These are phyloP conservation scores for Tolypocladium album DNA, from an alignment of 2,329 filamentous ascomycete genomes.

Conservation along the genomic window DNA sequence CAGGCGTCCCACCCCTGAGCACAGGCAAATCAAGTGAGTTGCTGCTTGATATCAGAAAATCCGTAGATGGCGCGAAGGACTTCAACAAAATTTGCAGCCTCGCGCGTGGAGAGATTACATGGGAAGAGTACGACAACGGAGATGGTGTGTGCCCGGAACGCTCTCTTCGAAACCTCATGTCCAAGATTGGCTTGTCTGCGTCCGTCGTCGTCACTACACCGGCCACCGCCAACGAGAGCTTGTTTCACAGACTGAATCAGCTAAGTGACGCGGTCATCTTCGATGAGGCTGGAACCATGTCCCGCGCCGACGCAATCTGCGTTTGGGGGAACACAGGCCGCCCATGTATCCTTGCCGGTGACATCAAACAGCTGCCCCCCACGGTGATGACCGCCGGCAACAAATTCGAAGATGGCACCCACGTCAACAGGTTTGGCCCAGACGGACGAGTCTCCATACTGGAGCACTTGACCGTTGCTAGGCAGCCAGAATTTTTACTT, in stretches of 20 bases:
- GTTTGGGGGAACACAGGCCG: background rate
- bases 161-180: no score
- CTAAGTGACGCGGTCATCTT: background rate
- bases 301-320: background rate
- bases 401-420: background rate
- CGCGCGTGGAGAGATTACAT: background rate
- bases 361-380: background rate
- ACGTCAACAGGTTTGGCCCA: background rate
- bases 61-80: background rate
- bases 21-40: background rate
- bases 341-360: background rate
- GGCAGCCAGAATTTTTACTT: background rate
- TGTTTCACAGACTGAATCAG: background rate
- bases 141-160: no score
- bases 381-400: background rate
- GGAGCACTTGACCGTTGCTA: background rate
- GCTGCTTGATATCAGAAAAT: background rate
- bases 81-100: background rate
- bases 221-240: background rate
- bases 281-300: background rate
- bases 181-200: background rate
- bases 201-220: background rate
- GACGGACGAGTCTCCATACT: background rate
- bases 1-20: background rate
- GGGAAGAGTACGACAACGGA: background rate